Evolutionary conservation across 1,284 basidiomycete genomes (phyloP).

Genomic region (Apiotrichum gamsii): DNA sequence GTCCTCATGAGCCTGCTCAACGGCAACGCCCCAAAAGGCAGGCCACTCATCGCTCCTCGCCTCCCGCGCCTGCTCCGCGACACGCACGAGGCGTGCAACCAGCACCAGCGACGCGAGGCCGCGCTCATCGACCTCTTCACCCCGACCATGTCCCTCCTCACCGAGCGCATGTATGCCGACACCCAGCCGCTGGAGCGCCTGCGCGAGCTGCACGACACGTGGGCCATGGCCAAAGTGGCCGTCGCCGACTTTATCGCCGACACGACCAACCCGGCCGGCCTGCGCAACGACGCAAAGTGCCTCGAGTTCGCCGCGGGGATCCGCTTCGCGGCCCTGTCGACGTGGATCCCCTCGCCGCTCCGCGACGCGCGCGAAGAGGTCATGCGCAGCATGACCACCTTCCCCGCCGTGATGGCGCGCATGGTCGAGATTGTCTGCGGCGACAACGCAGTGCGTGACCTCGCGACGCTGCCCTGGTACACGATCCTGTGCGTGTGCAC

Average conservation of each 20-base stretch:
- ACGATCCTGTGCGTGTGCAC: neutral
- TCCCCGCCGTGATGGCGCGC: slow-evolving; percentile 3
- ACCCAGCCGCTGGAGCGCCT: neutral
- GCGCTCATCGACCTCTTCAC: slow-evolving; percentile 4
- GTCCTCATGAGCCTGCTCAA: slow-evolving; percentile 7
- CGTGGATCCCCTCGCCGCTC: slow-evolving; percentile 14
- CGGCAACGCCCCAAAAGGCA: slow-evolving; percentile 1
- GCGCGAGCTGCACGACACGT: neutral
- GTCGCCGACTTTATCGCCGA: neutral
- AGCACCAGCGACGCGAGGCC: slow-evolving; percentile 11
- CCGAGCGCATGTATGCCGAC: slow-evolving; percentile 3
- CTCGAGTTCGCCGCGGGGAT: slow-evolving; percentile 8
- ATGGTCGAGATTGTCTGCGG: slow-evolving; percentile 6
- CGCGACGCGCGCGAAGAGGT: slow-evolving; percentile 3
- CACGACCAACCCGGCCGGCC: neutral
- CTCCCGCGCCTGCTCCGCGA: slow-evolving; percentile 9
- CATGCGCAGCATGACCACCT: neutral
- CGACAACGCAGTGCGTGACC: neutral
- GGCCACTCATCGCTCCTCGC: slow-evolving; percentile 3
- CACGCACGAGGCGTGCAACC: slow-evolving; percentile 6
- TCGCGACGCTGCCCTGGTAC: slow-evolving; percentile 1
- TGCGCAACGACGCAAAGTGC: slow-evolving; percentile 9
- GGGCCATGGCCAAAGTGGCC: neutral
- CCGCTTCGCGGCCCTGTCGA: slow-evolving; percentile 8
- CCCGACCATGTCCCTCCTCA: slow-evolving; percentile 2